Evolutionary conservation across 768 basidiomycete species (phyloP), one percentile per base, ranked within the genome.

Genomic region (Piloderma croceum): DNA sequence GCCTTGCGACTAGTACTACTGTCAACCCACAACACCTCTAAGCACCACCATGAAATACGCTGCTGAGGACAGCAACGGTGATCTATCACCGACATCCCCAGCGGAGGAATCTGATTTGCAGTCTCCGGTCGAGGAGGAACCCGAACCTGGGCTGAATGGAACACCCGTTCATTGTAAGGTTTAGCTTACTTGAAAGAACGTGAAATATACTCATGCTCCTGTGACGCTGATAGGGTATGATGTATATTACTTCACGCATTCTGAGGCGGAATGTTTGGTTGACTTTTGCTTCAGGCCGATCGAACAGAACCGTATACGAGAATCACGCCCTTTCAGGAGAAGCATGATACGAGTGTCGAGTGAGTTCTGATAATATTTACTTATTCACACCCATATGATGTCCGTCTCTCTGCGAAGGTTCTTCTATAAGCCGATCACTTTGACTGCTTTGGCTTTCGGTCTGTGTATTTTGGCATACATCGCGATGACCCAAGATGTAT

Each of bases 261-360:
- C n/a, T n/a, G n/a, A n/a, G n/a, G n/a, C n/a, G n/a, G n/a, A n/a
- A n/a, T n/a, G n/a, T n/a, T n/a, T n/a, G n/a, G n/a, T n/a, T n/a
- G n/a, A n/a, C n/a, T 47, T 46, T 43, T 9, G 46, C 43, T 24
- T 24, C 36, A 90, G 87, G 89, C 89, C 43, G 77, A 90, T 63
- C 79, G 86, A 48, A 80, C 82, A 34, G 88, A 90, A 59, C 52
- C 88, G 7, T 90, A 90, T 56, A 90, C 88, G 15, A 75, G 80
- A 43, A 90, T 88, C 50, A 70, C 71, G 34, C 88, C 88, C 20
- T 90, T 90, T 58, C 86, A 90, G 59, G 85, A 89, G 65, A 78
- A 71, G 53, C 73, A 79, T 56, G 88, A 90, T 56, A 86, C 88
- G 18, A 85, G 78, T 48, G 73, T 90, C 46, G 89, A 90, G 87